Base-by-base conservation (phyloP, 192 early-diverging fungal species). In the Rhizophagus prolifer region DNA sequence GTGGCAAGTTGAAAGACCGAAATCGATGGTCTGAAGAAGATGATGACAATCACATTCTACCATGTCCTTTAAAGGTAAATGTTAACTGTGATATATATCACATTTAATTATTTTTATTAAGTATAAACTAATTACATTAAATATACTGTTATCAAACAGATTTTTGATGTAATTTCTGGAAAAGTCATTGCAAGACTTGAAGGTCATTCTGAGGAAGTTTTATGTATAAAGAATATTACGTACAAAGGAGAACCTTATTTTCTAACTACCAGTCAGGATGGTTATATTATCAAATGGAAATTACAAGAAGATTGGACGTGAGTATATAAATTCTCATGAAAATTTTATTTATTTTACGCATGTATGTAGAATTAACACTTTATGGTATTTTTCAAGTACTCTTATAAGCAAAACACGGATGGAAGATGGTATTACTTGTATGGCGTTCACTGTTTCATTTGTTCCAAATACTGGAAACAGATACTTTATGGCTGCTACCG, bases 381-480 rank as follows among this genome's bases (percentile, higher is more conserved):
- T 1, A 41, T 23, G 23, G 21, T 12, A 38, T 2, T 59, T 46
- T 34, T 38, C 72, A 28, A 89, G 88, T 23, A 86, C 88, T 66
- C 81, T 95, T 21, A 69, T 91, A 28, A 88, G 90, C 26, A 78
- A 87, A 58, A 88, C 79, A n/a, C 84, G 88, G 62, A 91, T 97
- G 85, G 84, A 82, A 13, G 95, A 97, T 70, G 93, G 92, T 23
- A 82, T 92, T 23, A 97, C 95, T 2, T 96, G 95, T 82, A 98
- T 98, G 96, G 95, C 95, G 13, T 98, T 98, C 83, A 95, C 92
- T 0, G 92, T 95, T 16, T 93, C 95, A 23, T 98, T 98, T 85
- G 84, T 96, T 36, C 96, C 96, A 2, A 91, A 95, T 77, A 94
- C 94, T 3, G 96, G 95, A 28, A 98, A 98, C 85, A 92, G 90